phyloP scores from a whole-genome alignment of 805 yeast species.

The Wickerhamomyces sydowiorum region DNA sequence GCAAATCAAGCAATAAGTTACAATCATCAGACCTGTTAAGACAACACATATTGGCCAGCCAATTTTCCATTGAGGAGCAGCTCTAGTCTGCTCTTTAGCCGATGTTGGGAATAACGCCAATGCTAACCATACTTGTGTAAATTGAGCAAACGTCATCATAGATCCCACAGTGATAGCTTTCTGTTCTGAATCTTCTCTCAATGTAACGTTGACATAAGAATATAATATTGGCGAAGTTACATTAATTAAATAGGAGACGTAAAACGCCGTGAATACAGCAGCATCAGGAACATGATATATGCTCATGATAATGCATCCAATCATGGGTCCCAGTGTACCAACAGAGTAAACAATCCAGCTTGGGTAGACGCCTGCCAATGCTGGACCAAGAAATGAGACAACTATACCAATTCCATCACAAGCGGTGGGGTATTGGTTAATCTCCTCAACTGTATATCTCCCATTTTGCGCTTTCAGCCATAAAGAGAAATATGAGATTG shows the following conservation, averaged over 20 bases:
- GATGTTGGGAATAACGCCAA: background rate
- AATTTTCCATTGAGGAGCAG: constrained; percentile 1
- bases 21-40: background rate
- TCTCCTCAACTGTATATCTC: background rate
- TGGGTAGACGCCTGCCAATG: background rate
- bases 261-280: background rate
- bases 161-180: background rate
- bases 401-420: background rate
- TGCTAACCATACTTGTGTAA: background rate
- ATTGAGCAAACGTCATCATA: background rate
- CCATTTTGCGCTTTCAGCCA: constrained; percentile 1
- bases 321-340: background rate
- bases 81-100: background rate
- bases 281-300: background rate
- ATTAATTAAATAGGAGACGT: background rate
- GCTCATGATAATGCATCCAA: background rate
- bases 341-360: background rate
- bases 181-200: background rate
- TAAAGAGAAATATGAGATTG: constrained; percentile 1
- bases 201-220: background rate
- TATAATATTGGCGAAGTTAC: background rate
- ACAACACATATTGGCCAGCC: background rate
- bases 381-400: background rate
- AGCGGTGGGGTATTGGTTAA: background rate
- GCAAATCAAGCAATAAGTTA: background rate